Base-by-base conservation (phyloP, 106 monocot genomes). In the Amphibolis antarctica region DNA sequence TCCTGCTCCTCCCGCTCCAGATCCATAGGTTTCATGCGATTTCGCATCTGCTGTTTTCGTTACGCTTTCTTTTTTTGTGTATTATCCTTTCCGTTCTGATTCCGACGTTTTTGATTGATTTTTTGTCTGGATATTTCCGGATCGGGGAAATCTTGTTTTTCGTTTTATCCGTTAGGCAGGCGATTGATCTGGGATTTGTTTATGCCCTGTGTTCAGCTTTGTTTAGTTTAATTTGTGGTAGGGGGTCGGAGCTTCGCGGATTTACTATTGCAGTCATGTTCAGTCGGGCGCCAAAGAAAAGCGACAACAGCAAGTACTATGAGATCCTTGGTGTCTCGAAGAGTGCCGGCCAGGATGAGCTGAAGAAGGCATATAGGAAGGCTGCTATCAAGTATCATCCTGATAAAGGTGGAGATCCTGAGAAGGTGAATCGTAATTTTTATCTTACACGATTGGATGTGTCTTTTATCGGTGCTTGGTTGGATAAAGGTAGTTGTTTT, bases 331-430 rank as follows among this genome's bases (percentile, higher is more conserved):
- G 79, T 42, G 80, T 90, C 1, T 59, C 80, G 1, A 77, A 82
- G 68, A 75, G 30, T 21, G 85, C 82, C 10, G 61, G 45, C 23
- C 78, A 64, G 36, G 89, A 90, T 68, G 89, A 89, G 66, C 72
- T 89, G 27, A 89, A 89, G 79, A 89, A 78, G 68, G 77, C 89
- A 0, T 90, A 85, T 49, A 75, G 63, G 70, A 76, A 75, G 27
- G 82, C 82, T 31, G 89, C 89, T 17, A 75, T 89, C 3, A 89
- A 85, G 75, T 82, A 89, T 56, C 89, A 89, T 51, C 89, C 89
- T 11, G 89, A 89, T 44, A 89, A 89, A 70, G 89, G 85, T 49
- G 89, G 89, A 0, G 82, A 89, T 64, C 82, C 85, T 18, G 88
- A 89, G 63, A 89, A 89, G 85, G 88, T 89, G 62, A 65, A 46